Percentiles rank a stretch among this genome's conserved stretches.
Conservation (phyloP, 495 filamentous ascomycete genomes). For the Daldinia caldariorum region DNA sequence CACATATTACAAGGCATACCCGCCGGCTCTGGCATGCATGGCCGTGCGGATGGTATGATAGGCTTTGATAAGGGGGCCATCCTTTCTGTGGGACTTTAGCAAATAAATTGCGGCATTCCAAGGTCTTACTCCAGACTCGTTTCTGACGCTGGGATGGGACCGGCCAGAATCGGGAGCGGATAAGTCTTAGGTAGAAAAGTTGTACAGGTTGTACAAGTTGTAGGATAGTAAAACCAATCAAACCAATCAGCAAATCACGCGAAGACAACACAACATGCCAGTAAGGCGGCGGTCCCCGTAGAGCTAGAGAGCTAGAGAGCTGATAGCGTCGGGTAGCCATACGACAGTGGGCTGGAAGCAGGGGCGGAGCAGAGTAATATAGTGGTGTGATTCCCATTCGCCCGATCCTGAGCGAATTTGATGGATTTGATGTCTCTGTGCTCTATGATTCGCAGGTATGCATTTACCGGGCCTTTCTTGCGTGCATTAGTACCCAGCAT, state of each 20-base stretch:
- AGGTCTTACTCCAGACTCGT: constrained; percentile 9
- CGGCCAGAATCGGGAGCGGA: constrained; percentile 37
- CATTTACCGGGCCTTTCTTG: constrained; percentile 5
- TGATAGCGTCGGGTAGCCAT: constrained; percentile 35
- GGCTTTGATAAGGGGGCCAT: constrained; percentile 3
- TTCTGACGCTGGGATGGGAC: constrained; percentile 11
- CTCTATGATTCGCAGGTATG: constrained; percentile 29
- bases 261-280: constrained; percentile 31
- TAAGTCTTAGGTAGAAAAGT: constrained; percentile 27
- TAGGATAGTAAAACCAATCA: constrained; percentile 5
- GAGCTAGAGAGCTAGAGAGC: background rate
- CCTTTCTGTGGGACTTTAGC: constrained; percentile 21
- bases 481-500: constrained; percentile 8
- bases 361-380: constrained; percentile 21
- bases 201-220: background rate
- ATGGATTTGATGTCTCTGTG: constrained; percentile 13
- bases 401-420: constrained; percentile 24
- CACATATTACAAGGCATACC: constrained; percentile 28
- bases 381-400: constrained; percentile 43
- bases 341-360: constrained; percentile 32
- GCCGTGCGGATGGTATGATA: constrained; percentile 34
- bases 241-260: constrained; percentile 30
- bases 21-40: constrained; percentile 21
- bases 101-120: constrained; percentile 13
- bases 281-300: constrained; percentile 32